A percentile compares a stretch with the other conserved stretches of the same genome.
phyloP scores from a whole-genome alignment of 768 basidiomycete genomes.

The Mycena indigotica region DNA sequence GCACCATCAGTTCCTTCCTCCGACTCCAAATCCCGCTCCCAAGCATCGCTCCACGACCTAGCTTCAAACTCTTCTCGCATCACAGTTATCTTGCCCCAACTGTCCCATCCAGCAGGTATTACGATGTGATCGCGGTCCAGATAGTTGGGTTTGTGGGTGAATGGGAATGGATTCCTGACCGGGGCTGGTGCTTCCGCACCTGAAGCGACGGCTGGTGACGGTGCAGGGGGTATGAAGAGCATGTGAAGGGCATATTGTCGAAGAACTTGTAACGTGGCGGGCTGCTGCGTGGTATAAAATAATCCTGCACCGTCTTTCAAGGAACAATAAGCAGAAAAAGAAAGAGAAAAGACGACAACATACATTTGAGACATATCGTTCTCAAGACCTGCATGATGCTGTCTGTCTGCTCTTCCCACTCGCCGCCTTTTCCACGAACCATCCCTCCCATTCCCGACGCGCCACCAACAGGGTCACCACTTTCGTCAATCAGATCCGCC shows the following conservation, averaged over 20 bases:
- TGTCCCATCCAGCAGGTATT: slow-evolving; percentile 96
- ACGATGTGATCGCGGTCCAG: slow-evolving; percentile 91
- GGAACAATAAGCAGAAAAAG: too few species aligned
- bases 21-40: slow-evolving; percentile 69
- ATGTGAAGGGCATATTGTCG: slow-evolving; percentile 84
- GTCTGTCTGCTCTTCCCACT: slow-evolving; percentile 96
- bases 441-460: slow-evolving; percentile 84
- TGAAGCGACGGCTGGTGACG: slow-evolving; percentile 59
- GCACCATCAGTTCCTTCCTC: slow-evolving; percentile 57
- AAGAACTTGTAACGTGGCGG: slow-evolving; percentile 71
- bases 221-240: slow-evolving; percentile 77
- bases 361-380: slow-evolving; percentile 90
- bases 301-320: slow-evolving; percentile 84
- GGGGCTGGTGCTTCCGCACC: slow-evolving; percentile 70
- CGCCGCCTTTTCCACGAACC: slow-evolving; percentile 89
- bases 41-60: slow-evolving; percentile 75
- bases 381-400: slow-evolving; percentile 94
- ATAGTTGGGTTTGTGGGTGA: slow-evolving; percentile 84
- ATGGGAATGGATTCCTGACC: slow-evolving; percentile 81
- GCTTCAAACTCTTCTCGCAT: slow-evolving; percentile 91
- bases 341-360: too few species aligned
- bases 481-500: slow-evolving; percentile 90
- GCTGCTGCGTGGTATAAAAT: slow-evolving; percentile 87
- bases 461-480: slow-evolving; percentile 70
- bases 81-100: slow-evolving; percentile 93